Conservation (phyloP, 306 rosid genomes). For the Mimosa bimucronata region DNA sequence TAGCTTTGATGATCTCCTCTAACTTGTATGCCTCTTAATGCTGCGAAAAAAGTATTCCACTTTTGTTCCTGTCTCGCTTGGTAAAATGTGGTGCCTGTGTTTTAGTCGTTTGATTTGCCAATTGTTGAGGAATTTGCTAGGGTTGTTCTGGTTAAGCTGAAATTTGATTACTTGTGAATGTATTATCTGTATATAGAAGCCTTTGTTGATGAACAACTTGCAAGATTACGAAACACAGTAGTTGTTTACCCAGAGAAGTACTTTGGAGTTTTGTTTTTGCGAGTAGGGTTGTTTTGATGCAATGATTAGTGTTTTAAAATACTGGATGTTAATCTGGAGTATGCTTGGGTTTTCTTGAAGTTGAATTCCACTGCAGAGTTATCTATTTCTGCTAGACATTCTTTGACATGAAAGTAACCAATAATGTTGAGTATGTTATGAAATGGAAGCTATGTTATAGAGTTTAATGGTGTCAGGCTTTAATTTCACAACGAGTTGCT, state of each 20-base stretch:
- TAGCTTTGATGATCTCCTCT: slow-evolving; percentile 42
- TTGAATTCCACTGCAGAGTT: slow-evolving; percentile 10
- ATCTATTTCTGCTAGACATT: background rate
- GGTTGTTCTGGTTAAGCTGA: slow-evolving; percentile 40
- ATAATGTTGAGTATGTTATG: background rate
- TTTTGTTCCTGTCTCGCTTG: slow-evolving; percentile 13
- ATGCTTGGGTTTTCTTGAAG: slow-evolving; percentile 32
- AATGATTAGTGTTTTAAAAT: slow-evolving; percentile 25
- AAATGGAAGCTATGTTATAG: background rate
- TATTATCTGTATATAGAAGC: slow-evolving; percentile 19
- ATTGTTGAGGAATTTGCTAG: slow-evolving; percentile 29
- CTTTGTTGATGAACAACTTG: slow-evolving; percentile 31
- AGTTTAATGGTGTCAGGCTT: background rate
- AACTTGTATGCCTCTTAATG: slow-evolving; percentile 29
- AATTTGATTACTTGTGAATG: slow-evolving; percentile 29
- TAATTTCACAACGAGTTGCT: background rate
- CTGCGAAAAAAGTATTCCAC: slow-evolving; percentile 22
- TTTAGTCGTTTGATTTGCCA: slow-evolving; percentile 22
- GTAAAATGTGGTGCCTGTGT: slow-evolving; percentile 36
- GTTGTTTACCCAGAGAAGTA: slow-evolving; percentile 19
- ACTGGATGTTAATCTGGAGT: slow-evolving; percentile 26
- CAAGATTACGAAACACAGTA: slow-evolving; percentile 20
- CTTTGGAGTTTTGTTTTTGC: slow-evolving; percentile 11
- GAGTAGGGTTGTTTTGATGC: slow-evolving; percentile 33
- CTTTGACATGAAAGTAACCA: background rate